Evolutionary conservation across 768 basidiomycete genomes (phyloP), one percentile per base, ranked within the genome.

Genomic region (Trametes cubensis): DNA sequence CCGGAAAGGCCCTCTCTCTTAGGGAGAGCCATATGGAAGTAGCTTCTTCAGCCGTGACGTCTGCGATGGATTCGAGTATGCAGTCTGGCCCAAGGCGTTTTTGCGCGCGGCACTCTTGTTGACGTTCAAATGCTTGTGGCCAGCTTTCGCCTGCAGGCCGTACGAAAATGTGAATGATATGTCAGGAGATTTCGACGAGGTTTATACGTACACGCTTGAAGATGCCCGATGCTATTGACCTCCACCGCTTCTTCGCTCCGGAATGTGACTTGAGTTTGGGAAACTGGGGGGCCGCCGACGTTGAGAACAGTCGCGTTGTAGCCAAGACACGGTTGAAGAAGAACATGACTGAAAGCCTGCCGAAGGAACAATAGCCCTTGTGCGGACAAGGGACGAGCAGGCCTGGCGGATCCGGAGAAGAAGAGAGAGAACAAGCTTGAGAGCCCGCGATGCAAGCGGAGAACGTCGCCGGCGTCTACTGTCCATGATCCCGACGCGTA

Each of bases 191-290:
- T 1, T 21, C 8, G 30, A 48, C 23, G 13, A 21, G 2, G 10
- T 20, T 44, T 38, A 39, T 18, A 76, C 86, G 46, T 62, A 92
- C 90, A 67, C 90, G 88, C 79, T 92, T 92, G 79, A 91, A 92
- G 17, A 78, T 71, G 47, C 72, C 78, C 18, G 83, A 85, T n/a
- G 83, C 82, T 47, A 91, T 73, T 3, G 87, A 86, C 60, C 83
- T 78, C 89, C 89, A 92, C 63, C 90, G 79, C 75, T 92, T 92
- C 77, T 92, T 92, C 23, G 90, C 83, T 11, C 90, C 90, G 3
- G 85, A 87, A 71, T 92, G 90, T 0, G 87, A 83, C 74, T 92
- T 92, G 67, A 92, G 76, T 76, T 92, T 92, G 55, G 90, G 90
- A 57, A 85, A 88, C 56, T 82, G 79, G 28, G 74, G 71, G 1